Base-by-base conservation (phyloP, 2,329 filamentous ascomycete species). In the Venturia nashicola region DNA sequence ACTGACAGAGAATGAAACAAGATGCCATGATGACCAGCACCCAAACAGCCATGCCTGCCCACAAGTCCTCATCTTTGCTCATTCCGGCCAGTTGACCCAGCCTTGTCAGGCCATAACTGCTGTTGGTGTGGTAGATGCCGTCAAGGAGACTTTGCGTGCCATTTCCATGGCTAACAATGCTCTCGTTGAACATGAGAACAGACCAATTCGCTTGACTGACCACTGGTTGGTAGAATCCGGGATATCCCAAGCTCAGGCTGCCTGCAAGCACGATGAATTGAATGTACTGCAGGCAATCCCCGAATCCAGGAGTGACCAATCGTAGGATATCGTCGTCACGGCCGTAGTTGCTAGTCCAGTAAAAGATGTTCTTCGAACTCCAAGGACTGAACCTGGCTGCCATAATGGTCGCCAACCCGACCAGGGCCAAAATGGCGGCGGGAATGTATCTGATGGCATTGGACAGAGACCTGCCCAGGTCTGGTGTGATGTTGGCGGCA, bases 271-370 rank as follows among this genome's bases (percentile, higher is more conserved):
- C 87, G 63, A 94, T 82, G 70, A 96, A 99, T 72, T 99, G 94
- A 20, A 99, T 89, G 73, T 99, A 97, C 75, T 97, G 92, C 64
- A 99, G 80, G 71, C 94, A 99, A 72, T 99, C 94, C 7, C 91
- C 91, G 72, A 99, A 97, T 0, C 94, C 94, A 5, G 94, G 94
- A 0, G 94, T 99, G 42, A 99, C 91, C 59, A 99, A 80, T 64
- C 94, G 86, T 63, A 99, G 80, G 68, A 97, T 79, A 76, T 99
- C 94, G 66, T 90, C 89, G 70, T 99, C 94, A 69, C 93, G 86
- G 43, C 94, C 94, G 73, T 96, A 97, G 73, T 99, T 99, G 71
- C 91, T 95, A n/a, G 91, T 91, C 91, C 93, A 99, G 68, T 90
- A 87, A 73, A 97, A 97, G 23, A 93, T 82, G 72, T 99, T 89